Evolutionary conservation across 345 rosid genomes (phyloP), one percentile per base, ranked within the genome.

Genomic region (Gossypium ekmanianum): DNA sequence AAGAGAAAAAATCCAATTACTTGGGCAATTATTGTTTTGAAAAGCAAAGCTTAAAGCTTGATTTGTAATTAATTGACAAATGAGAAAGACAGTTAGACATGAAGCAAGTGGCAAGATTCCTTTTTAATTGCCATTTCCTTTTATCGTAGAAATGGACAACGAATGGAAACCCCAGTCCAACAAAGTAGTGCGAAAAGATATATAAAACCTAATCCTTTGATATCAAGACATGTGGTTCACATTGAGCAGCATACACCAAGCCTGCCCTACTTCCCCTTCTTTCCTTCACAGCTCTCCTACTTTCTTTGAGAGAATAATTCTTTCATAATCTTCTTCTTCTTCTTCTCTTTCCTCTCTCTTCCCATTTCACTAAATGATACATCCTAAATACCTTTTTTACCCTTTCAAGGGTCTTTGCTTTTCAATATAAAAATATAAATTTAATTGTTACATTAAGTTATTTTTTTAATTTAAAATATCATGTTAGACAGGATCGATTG

Each of bases 221-320:
- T 75, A 65, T 65, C 72, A 55, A 54, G 17, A 75, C 77, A 55
- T 66, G 77, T 75, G 77, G 77, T 26, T 45, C 63, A 61, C 45
- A 73, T 14, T 61, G 12, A 57, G 13, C n/a, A n/a, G 12, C 59
- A 34, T 34, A 4, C 6, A 34, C 39, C 39, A 34, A 34, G 1
- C 41, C 41, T 5, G 41, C 41, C 41, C 41, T 34, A 34, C 41
- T 34, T 5, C 61, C 11, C 27, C 10, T 27, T 27, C 29, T 27
- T 27, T 27, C 3, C 5, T 29, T 29, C 39, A 4, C 39, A 34
- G 4, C 39, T 18, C 50, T 18, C 77, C 16, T 8, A n/a, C 48
- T 59, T 73, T 59, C 66, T 61, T 45, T 61, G 26, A 57, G 5
- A 22, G 41, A 59, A 58, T 72, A 24, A 58, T 73, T 45, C 41